phyloP scores from a whole-genome alignment of 2,329 filamentous ascomycete species.

The Fusarium nurragi region DNA sequence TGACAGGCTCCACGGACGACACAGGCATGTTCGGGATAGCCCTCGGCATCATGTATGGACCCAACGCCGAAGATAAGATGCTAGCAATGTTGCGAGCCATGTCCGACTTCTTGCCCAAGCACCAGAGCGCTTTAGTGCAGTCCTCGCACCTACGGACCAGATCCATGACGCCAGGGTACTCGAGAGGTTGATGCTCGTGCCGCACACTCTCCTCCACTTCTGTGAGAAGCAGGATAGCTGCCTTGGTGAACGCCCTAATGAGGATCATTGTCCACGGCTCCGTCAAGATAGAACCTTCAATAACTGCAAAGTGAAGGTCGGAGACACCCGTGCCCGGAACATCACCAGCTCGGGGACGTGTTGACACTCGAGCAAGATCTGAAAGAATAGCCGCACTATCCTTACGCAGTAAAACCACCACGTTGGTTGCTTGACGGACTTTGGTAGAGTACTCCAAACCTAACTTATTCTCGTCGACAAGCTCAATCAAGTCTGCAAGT shows the following conservation, averaged over 20 bases:
- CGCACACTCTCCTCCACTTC: conserved; percentile 44
- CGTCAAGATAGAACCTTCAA: conserved; percentile 64
- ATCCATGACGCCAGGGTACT: conserved; percentile 39
- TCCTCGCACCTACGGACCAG: conserved; percentile 54
- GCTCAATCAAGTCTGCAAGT: conserved; percentile 62
- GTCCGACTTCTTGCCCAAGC: conserved; percentile 65
- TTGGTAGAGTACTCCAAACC: conserved; percentile 42
- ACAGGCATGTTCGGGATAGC: conserved; percentile 25
- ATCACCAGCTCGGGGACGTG: conserved; percentile 46
- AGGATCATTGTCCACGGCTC: conserved; percentile 69
- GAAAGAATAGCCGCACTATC: conserved; percentile 58
- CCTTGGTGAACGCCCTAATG: conserved; percentile 62
- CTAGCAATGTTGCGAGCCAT: conserved; percentile 49
- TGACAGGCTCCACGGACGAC: conserved; percentile 27
- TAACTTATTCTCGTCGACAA: conserved; percentile 55
- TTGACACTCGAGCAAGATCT: conserved; percentile 59
- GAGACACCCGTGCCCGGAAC: conserved; percentile 38
- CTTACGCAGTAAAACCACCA: conserved; percentile 54
- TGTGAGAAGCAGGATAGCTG: conserved; percentile 53
- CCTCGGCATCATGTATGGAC: conserved; percentile 40
- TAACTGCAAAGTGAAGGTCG: conserved; percentile 63
- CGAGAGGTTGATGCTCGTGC: conserved; percentile 39
- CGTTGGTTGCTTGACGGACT: conserved; percentile 43
- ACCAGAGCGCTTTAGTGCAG: conserved; percentile 64
- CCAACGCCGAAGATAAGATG: conserved; percentile 41